Evolutionary conservation across 192 early-diverging fungal genomes (phyloP).

Genomic region (Geosiphon pyriformis): DNA sequence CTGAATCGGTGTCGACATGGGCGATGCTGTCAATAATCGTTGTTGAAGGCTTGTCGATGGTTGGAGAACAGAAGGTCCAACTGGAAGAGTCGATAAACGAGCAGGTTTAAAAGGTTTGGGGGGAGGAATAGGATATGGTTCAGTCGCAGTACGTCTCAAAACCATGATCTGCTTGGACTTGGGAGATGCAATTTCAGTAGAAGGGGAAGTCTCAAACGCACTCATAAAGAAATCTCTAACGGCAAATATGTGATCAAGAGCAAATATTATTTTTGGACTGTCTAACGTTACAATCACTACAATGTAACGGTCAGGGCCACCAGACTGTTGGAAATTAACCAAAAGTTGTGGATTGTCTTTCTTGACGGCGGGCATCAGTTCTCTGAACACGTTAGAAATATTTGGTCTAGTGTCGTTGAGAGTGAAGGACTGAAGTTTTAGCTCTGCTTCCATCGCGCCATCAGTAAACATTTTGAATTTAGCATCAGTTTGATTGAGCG

Average conservation of each 20-base stretch:
- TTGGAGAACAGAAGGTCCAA: not conserved
- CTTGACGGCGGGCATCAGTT: slow-evolving; percentile 71
- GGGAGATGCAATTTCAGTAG: not conserved
- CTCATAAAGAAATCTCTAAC: slow-evolving; percentile 72
- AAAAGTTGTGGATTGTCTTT: slow-evolving; percentile 58
- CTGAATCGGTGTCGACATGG: not conserved
- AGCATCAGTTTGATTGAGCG: slow-evolving; percentile 42
- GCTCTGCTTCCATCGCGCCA: slow-evolving; percentile 61
- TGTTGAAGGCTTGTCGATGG: slow-evolving; percentile 5
- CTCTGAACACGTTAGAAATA: slow-evolving; percentile 71
- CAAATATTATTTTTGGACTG: slow-evolving; percentile 76
- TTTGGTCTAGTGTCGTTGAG: slow-evolving; percentile 77
- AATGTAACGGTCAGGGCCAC: slow-evolving; percentile 40
- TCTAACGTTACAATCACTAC: slow-evolving; percentile 71
- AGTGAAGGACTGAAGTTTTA: slow-evolving; percentile 63
- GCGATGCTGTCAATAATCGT: not conserved
- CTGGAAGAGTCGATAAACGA: not conserved
- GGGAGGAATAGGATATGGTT: slow-evolving; percentile 1
- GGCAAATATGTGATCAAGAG: slow-evolving; percentile 81
- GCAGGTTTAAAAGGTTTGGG: slow-evolving; percentile 27
- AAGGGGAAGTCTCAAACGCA: slow-evolving; percentile 34
- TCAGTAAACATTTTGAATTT: slow-evolving; percentile 56
- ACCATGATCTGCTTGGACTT: slow-evolving; percentile 2
- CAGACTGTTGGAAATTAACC: slow-evolving; percentile 41
- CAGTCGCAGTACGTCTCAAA: not conserved